These are phyloP conservation scores for Colletotrichum destructivum DNA, from an alignment of 2,329 filamentous ascomycete genomes.

Conservation along the genomic window DNA sequence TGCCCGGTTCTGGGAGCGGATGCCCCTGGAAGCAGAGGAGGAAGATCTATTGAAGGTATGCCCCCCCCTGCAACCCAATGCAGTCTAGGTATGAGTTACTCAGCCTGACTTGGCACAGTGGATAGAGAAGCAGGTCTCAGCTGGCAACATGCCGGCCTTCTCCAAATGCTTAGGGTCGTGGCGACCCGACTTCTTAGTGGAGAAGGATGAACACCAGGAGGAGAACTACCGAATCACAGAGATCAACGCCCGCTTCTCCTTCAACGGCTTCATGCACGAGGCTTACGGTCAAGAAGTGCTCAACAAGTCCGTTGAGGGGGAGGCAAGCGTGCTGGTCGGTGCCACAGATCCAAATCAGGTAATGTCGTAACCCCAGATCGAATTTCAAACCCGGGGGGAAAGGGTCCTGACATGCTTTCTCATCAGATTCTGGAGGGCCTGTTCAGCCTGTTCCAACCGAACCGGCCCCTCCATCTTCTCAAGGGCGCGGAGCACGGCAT, in stretches of 20 bases:
- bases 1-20: conserved; percentile 50
- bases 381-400: conserved; percentile 10
- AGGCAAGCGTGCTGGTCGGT: conserved; percentile 41
- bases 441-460: conserved; percentile 50
- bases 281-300: conserved; percentile 51
- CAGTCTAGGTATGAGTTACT: neutral
- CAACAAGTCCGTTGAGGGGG: conserved; percentile 39
- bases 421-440: conserved; percentile 52
- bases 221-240: conserved; percentile 55
- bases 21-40: conserved; percentile 52
- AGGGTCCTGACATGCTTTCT: neutral
- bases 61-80: neutral
- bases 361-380: too few species aligned
- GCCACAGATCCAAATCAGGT: conserved; percentile 46
- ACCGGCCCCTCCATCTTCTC: conserved; percentile 53
- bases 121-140: conserved; percentile 48
- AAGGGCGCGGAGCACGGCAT: conserved; percentile 56
- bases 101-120: conserved; percentile 44
- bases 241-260: conserved; percentile 59
- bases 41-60: conserved; percentile 50
- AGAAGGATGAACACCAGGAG: conserved; percentile 42
- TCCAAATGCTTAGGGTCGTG: conserved; percentile 50
- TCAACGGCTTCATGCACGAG: conserved; percentile 55
- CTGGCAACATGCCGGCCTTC: conserved; percentile 46
- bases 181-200: conserved; percentile 58